Conservation (phyloP, 2,329 filamentous ascomycete genomes). For the Ascochyta fabae region DNA sequence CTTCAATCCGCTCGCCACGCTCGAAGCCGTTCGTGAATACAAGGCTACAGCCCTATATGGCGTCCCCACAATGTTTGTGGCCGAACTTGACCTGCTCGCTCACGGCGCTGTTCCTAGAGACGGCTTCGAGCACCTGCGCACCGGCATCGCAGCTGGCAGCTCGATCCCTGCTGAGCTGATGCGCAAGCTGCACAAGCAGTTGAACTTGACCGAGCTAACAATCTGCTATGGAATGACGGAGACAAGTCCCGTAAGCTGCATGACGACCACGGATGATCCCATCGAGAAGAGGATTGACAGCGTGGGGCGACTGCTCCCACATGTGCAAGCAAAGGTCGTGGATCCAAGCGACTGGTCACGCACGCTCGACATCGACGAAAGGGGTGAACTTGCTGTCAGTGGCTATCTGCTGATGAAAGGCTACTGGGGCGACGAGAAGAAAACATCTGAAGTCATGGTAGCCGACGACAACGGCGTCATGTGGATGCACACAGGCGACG, state of each 20-base stretch:
- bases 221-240: conserved; percentile 99
- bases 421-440: conserved; percentile 78
- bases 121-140: conserved; percentile 72
- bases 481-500: conserved; percentile 94
- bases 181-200: conserved; percentile 71
- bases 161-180: conserved; percentile 85
- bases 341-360: conserved; percentile 65
- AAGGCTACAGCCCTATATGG: conserved; percentile 77
- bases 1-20: conserved; percentile 78
- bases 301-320: conserved; percentile 83
- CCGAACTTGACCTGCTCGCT: conserved; percentile 79
- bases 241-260: conserved; percentile 74
- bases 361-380: conserved; percentile 68
- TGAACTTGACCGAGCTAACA: conserved; percentile 82
- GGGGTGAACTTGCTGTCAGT: conserved; percentile 80
- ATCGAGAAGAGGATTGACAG: conserved; percentile 73
- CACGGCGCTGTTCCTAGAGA: conserved; percentile 50
- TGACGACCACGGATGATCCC: conserved; percentile 82
- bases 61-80: conserved; percentile 93
- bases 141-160: conserved; percentile 90
- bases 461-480: conserved; percentile 62
- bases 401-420: conserved; percentile 92
- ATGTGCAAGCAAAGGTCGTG: conserved; percentile 81
- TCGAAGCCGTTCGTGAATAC: conserved; percentile 69
- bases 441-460: conserved; percentile 73